A percentile compares a stretch with the other conserved stretches of the same genome.
Conservation (phyloP, 2,329 filamentous ascomycete species). For the Trichophyton simii region DNA sequence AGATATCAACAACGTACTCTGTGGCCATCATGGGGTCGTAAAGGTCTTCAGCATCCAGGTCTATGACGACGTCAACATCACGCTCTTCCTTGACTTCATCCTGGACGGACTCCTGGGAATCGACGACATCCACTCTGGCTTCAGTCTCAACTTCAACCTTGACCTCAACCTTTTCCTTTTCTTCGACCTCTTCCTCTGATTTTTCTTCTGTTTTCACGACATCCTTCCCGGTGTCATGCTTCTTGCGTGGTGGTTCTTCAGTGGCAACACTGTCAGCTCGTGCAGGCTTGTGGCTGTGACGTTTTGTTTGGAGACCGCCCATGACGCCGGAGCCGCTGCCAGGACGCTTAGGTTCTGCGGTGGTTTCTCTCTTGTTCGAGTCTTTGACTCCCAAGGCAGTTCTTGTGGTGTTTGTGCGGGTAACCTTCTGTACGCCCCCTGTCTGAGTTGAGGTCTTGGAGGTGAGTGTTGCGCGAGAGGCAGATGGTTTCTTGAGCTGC, state of each 20-base stretch:
- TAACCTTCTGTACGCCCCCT: constrained; percentile 66
- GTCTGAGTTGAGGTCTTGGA: constrained; percentile 67
- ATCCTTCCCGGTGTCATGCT: constrained; percentile 45
- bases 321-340: constrained; percentile 60
- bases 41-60: constrained; percentile 74
- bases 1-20: constrained; percentile 96
- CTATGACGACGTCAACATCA: constrained; percentile 25
- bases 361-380: constrained; percentile 46
- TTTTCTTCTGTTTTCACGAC: constrained; percentile 7
- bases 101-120: not conserved
- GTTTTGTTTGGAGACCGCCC: constrained; percentile 55
- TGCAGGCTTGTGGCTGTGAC: constrained; percentile 42
- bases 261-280: constrained; percentile 50
- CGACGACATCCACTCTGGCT: not conserved
- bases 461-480: constrained; percentile 53
- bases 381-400: constrained; percentile 55
- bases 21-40: constrained; percentile 93
- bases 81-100: not conserved
- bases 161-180: not conserved
- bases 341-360: constrained; percentile 55
- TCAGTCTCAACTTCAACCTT: not conserved
- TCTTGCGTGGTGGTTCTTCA: constrained; percentile 58
- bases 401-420: constrained; percentile 48
- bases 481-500: constrained; percentile 61
- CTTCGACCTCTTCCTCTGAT: constrained; percentile 17